Base-by-base conservation (phyloP, 371 early-diverging fungal genomes). In the Sporodiniella umbellata region DNA sequence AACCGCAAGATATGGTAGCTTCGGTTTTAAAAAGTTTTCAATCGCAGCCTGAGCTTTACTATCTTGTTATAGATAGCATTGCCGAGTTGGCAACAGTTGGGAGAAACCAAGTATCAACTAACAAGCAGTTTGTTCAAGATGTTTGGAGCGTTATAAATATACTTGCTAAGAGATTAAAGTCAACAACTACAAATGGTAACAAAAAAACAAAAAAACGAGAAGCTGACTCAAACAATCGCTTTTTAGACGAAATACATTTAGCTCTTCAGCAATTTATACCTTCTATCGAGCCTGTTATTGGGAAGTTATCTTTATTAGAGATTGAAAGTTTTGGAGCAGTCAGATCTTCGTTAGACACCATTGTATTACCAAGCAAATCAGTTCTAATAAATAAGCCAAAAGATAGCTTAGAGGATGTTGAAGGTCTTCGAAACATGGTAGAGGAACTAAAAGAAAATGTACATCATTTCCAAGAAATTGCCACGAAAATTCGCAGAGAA, bases 241-340 rank as follows among this genome's bases (percentile, higher is more conserved):
- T 7, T 14, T 18, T 31, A 70, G 79, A 66, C 56, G 47, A 76
- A 59, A 53, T 71, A 53, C 40, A 67, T 49, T 39, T 62, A 46
- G 61, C 60, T 8, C 23, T 73, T 12, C 59, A 64, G 22, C 57
- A 57, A 28, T 73, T 69, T 42, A 45, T 73, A n/a, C 43, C 43
- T 6, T 70, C 74, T 22, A 71, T 73, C 4, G 79, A 80, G 26
- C 78, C 81, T 15, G 81, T 84, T 56, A 72, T 79, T 11, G 83
- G 85, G 7, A 83, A 83, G 45, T 4, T 64, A 47, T 12, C 43
- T 53, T 30, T 14, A 21, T 12, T 15, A 19, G 40, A 40, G 37
- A 37, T 39, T 39, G 43, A 55, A n/a, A 14, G 1, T 8, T 7
- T 8, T 21, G 12, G 1, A 21, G 10, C 40, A 0, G 12, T 40